These are phyloP conservation scores for Eutrema japonicum DNA, from an alignment of 345 rosid species.

Conservation along the genomic window DNA sequence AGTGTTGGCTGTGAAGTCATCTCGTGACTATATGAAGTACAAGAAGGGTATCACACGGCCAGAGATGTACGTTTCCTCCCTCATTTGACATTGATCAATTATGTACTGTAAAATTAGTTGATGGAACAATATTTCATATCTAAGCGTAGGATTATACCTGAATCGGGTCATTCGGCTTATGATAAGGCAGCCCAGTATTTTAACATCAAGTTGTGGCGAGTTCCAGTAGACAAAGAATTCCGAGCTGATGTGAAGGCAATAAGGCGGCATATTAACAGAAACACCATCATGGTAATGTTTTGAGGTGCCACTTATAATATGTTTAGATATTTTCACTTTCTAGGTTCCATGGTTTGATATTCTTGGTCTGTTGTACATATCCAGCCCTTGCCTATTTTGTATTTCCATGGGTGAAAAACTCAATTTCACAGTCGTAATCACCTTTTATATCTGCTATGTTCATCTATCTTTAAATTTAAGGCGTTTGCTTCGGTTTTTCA, in stretches of 20 bases:
- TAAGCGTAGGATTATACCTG: slow-evolving; percentile 84
- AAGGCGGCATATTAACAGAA: slow-evolving; percentile 62
- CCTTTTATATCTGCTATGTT: neutral
- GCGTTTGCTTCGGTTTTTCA: neutral
- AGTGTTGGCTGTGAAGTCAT: slow-evolving; percentile 85
- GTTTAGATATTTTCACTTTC: neutral
- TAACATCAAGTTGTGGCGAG: slow-evolving; percentile 91
- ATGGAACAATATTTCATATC: slow-evolving; percentile 27
- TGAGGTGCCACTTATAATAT: slow-evolving; percentile 6
- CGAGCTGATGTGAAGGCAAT: slow-evolving; percentile 86
- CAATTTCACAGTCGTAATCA: neutral
- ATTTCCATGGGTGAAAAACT: neutral
- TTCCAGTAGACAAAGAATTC: slow-evolving; percentile 78
- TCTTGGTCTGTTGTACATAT: slow-evolving; percentile 17
- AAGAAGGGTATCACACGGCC: slow-evolving; percentile 87
- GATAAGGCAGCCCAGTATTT: slow-evolving; percentile 98
- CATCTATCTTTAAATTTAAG: neutral
- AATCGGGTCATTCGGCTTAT: slow-evolving; percentile 94
- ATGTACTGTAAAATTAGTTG: slow-evolving; percentile 11
- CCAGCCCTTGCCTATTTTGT: slow-evolving; percentile 2
- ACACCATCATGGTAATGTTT: slow-evolving; percentile 80
- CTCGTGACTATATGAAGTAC: slow-evolving; percentile 89
- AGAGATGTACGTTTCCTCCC: slow-evolving; percentile 64
- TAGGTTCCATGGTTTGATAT: slow-evolving; percentile 9
- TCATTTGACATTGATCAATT: slow-evolving; percentile 1